These are phyloP conservation scores for Malassezia sp. DNA, from an alignment of 1,284 basidiomycete genomes.

Conservation along the genomic window DNA sequence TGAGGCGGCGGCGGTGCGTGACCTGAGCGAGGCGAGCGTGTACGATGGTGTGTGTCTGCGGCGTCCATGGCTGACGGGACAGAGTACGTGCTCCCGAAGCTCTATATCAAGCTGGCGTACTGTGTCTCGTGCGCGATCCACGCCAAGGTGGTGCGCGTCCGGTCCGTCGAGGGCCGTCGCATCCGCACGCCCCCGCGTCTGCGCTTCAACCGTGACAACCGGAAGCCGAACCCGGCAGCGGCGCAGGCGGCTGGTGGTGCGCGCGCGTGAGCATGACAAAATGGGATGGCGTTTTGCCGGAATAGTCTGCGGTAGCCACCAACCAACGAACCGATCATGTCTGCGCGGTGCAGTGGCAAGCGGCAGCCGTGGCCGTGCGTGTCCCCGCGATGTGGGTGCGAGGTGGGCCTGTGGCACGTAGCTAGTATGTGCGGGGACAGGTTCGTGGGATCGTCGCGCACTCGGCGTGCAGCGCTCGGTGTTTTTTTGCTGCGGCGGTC, in stretches of 20 bases:
- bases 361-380: too few species aligned
- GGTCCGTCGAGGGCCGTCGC: conserved; percentile 42
- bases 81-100: conserved; percentile 95
- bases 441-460: too few species aligned
- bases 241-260: conserved; percentile 27
- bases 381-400: too few species aligned
- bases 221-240: conserved; percentile 53
- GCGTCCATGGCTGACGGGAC: conserved; percentile 12
- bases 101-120: conserved; percentile 98
- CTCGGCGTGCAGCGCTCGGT: too few species aligned
- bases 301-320: too few species aligned
- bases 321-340: too few species aligned
- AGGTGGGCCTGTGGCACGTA: too few species aligned
- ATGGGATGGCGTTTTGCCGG: too few species aligned
- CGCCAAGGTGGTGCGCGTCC: conserved; percentile 60
- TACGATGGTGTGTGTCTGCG: conserved; percentile 63
- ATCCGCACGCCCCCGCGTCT: conserved; percentile 64
- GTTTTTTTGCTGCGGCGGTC: too few species aligned
- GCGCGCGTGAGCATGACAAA: conserved; percentile 7
- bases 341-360: too few species aligned
- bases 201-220: conserved; percentile 87
- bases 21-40: conserved; percentile 90
- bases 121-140: conserved; percentile 99
- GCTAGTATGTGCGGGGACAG: too few species aligned
- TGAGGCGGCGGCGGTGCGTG: conserved; percentile 91